Conservation (phyloP, 441 rosid species). For the Pelargonium australe region DNA sequence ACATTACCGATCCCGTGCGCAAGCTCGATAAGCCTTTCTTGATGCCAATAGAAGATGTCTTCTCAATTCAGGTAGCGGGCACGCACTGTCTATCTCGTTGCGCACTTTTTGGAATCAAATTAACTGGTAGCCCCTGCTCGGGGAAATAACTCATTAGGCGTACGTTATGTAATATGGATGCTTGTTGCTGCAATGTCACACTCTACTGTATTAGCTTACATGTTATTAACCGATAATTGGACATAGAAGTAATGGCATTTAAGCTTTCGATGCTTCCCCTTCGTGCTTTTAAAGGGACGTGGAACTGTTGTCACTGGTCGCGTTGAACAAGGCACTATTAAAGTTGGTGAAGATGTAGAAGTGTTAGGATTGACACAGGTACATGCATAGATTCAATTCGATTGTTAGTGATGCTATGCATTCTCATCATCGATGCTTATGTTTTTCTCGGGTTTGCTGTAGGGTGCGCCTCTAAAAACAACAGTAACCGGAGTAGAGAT, state of each 20-base stretch:
- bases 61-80: conserved; percentile 79
- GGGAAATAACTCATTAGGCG: too few species aligned
- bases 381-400: background rate
- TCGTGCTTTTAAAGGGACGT: background rate
- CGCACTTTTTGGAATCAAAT: too few species aligned
- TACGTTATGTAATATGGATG: too few species aligned
- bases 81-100: background rate
- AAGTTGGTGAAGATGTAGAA: conserved; percentile 3
- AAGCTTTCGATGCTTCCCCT: background rate
- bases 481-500: conserved; percentile 45
- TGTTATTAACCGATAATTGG: background rate
- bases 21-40: conserved; percentile 93
- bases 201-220: background rate
- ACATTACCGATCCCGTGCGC: conserved; percentile 93
- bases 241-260: background rate
- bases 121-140: too few species aligned
- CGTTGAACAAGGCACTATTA: conserved; percentile 16
- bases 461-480: background rate
- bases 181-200: too few species aligned
- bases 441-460: background rate
- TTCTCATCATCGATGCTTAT: background rate
- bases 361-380: conserved; percentile 1
- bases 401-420: background rate
- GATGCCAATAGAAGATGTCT: conserved; percentile 98
- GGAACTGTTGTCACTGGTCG: background rate